Evolutionary conservation across 2,329 filamentous ascomycete genomes (phyloP), one percentile per base, ranked within the genome.

Genomic region (Hymenoscyphus scutula): DNA sequence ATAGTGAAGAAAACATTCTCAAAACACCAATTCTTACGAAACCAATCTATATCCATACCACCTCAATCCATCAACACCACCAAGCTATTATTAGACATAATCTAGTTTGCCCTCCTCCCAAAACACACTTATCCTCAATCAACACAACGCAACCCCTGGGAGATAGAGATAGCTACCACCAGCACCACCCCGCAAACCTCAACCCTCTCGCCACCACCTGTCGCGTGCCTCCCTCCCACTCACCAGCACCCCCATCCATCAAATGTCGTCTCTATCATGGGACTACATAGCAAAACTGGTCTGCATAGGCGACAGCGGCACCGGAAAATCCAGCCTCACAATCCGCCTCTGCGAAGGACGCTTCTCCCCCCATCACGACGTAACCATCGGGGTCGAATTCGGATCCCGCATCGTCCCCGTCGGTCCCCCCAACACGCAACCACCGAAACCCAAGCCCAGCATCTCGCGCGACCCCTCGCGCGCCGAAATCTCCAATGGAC

Each of bases 271-370:
- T 41, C 84, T 88, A 73, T 89, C 92, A 77, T 98, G 94, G 94
- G 92, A 98, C 81, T 98, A 96, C 81, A 99, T 98, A 75, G 93
- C 94, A 77, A 99, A 99, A 79, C 91, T 99, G 72, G 94, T 98
- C 74, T 96, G 92, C 80, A 92, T 99, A 73, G 95, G 95, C 76
- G 95, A 98, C 80, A 95, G 90, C 54, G 95, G 93, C 75, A 96
- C 92, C 75, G 95, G 95, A 74, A 99, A 99, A 82, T 96, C 92
- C 66, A 86, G 91, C 77, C 86, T 97, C 70, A 97, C 93, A 62
- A 93, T 97, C 75, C 91, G 94, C 67, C 90, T 98, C 67, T 97
- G 94, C 80, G 94, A 97, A 83, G 93, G 93, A 72, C 91, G 94
- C 76, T 97, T 98, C 82, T 92, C 91, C 61, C 86, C 90, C 60